Conservation (phyloP, 176 grass and related monocot species). For the Oropetium thomaeum region DNA sequence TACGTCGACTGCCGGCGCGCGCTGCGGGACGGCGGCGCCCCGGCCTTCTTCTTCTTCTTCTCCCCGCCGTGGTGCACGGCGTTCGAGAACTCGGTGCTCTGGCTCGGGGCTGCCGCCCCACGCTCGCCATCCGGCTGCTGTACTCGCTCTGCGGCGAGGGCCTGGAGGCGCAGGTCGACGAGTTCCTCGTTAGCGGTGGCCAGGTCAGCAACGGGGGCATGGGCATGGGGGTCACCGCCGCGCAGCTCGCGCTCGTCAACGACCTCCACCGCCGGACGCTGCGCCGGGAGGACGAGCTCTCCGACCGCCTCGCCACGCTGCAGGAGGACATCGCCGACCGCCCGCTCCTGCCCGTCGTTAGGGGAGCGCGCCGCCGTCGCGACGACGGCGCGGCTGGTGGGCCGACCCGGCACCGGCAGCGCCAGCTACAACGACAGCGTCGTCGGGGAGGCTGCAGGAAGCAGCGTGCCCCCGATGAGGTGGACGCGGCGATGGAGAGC, state of each 20-base stretch:
- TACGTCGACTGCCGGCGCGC: slow-evolving; percentile 39
- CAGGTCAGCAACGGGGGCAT: not conserved
- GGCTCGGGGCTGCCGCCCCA: slow-evolving; percentile 72
- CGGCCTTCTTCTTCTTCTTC: slow-evolving; percentile 48
- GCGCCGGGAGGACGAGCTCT: slow-evolving; percentile 44
- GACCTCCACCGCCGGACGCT: slow-evolving; percentile 58
- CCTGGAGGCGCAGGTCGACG: slow-evolving; percentile 54
- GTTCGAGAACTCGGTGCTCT: slow-evolving; percentile 76
- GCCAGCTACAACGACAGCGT: not conserved
- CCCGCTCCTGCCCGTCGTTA: slow-evolving; percentile 57
- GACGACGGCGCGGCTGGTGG: not conserved
- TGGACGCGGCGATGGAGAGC: slow-evolving; percentile 44
- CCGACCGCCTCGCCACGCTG: slow-evolving; percentile 43
- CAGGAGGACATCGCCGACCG: slow-evolving; percentile 66
- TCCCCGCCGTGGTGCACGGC: slow-evolving; percentile 70
- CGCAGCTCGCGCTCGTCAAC: slow-evolving; percentile 49
- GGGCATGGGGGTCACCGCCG: slow-evolving; percentile 42
- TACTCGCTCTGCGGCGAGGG: slow-evolving; percentile 57
- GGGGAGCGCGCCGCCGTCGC: not conserved
- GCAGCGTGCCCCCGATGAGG: slow-evolving; percentile 33
- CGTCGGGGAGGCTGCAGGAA: not conserved
- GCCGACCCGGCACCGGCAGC: too few relatives aligned
- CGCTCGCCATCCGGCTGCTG: slow-evolving; percentile 64
- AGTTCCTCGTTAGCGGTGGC: slow-evolving; percentile 7
- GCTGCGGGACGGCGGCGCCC: slow-evolving; percentile 34